Conservation (phyloP, 345 rosid genomes). For the Firmiana major region DNA sequence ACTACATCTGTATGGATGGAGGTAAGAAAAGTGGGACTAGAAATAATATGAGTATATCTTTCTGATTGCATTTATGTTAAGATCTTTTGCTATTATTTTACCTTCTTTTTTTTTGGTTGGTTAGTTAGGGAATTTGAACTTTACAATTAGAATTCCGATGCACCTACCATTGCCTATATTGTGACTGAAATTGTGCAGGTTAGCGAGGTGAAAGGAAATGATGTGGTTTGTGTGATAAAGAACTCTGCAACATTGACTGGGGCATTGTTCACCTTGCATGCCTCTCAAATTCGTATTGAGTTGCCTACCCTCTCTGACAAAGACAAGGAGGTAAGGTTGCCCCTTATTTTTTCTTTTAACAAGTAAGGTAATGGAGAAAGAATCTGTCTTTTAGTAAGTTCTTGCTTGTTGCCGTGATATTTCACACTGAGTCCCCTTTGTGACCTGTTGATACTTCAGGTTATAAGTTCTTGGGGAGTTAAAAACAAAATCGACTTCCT, state of each 20-base stretch:
- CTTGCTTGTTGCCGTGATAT: not conserved
- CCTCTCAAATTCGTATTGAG: constrained; percentile 80
- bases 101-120: not conserved
- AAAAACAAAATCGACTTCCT: constrained; percentile 93
- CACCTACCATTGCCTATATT: constrained; percentile 7
- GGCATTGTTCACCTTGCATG: constrained; percentile 78
- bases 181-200: constrained; percentile 44
- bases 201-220: constrained; percentile 70
- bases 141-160: not conserved
- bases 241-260: constrained; percentile 90
- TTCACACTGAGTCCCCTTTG: constrained; percentile 1
- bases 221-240: constrained; percentile 83
- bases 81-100: not conserved
- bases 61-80: not conserved
- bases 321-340: constrained; percentile 72
- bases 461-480: constrained; percentile 90
- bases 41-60: not conserved
- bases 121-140: not conserved
- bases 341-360: not conserved
- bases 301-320: constrained; percentile 85
- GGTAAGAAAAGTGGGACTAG: constrained; percentile 36
- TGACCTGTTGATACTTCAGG: constrained; percentile 39
- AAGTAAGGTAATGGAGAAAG: not conserved
- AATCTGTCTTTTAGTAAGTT: not conserved
- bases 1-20: constrained; percentile 98